Conservation (phyloP, 2,329 filamentous ascomycete genomes). For the Thelonectria blattea region DNA sequence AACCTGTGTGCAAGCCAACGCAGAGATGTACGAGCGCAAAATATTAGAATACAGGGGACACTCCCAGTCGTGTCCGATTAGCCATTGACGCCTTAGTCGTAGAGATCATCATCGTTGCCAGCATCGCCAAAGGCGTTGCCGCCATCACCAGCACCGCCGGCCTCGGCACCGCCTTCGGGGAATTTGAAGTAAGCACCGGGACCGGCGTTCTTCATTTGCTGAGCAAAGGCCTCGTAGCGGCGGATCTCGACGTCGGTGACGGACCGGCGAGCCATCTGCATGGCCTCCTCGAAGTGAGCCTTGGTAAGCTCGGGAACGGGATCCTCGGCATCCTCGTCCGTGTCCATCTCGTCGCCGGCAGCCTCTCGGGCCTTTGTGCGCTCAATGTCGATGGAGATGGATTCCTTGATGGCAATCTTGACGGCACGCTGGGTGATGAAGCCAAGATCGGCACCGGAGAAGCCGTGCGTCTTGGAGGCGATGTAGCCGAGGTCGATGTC, state of each 20-base stretch:
- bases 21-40: slow-evolving; percentile 46
- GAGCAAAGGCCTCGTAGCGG: slow-evolving; percentile 96
- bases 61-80: slow-evolving; percentile 30
- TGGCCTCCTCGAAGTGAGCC: slow-evolving; percentile 98
- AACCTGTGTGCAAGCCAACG: slow-evolving; percentile 32
- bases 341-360: slow-evolving; percentile 77
- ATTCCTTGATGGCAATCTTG: slow-evolving; percentile 99
- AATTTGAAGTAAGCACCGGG: slow-evolving; percentile 99
- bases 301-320: slow-evolving; percentile 95
- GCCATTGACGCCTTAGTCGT: slow-evolving; percentile 69
- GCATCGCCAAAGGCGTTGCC: slow-evolving; percentile 77
- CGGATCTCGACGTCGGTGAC: slow-evolving; percentile 97
- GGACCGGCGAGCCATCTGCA: slow-evolving; percentile 91
- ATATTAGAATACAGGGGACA: slow-evolving; percentile 56
- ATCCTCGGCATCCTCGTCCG: slow-evolving; percentile 78
- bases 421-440: slow-evolving; percentile 99
- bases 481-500: slow-evolving; percentile 93
- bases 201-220: slow-evolving; percentile 98
- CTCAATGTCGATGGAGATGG: slow-evolving; percentile 88
- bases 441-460: slow-evolving; percentile 98
- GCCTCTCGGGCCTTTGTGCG: slow-evolving; percentile 88
- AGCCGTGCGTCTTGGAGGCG: slow-evolving; percentile 95
- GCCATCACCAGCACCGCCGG: slow-evolving; percentile 65
- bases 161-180: slow-evolving; percentile 73
- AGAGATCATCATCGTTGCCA: slow-evolving; percentile 95